Evolutionary conservation across 768 basidiomycete genomes (phyloP).

Genomic region (Flagelloscypha sp.): DNA sequence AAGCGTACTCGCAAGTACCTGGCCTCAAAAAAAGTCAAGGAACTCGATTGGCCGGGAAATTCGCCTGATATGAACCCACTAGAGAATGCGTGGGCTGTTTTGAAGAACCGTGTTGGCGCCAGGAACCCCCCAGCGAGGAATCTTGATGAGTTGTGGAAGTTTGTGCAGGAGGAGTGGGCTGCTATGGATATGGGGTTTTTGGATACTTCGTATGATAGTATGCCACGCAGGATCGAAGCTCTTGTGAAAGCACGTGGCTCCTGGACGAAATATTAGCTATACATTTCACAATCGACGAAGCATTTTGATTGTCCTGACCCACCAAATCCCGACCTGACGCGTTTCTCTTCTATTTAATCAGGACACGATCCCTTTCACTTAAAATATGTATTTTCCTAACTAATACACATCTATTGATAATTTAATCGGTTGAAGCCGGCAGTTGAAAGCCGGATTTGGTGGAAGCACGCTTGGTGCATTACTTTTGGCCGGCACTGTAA

Average conservation of each 20-base stretch:
- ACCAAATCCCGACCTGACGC: no score
- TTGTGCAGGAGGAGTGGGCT: slow-evolving; percentile 22
- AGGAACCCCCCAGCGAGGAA: slow-evolving; percentile 9
- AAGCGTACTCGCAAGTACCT: slow-evolving; percentile 10
- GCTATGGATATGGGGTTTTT: slow-evolving; percentile 9
- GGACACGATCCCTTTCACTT: no score
- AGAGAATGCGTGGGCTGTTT: slow-evolving; percentile 18
- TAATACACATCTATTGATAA: no score
- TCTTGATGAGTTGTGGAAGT: slow-evolving; percentile 16
- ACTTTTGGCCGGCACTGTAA: no score
- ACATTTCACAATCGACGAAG: no score
- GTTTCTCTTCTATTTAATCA: no score
- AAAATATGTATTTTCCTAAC: no score
- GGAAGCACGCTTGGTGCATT: no score
- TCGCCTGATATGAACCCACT: slow-evolving; percentile 24
- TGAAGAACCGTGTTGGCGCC: slow-evolving; percentile 11
- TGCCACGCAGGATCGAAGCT: slow-evolving; percentile 13
- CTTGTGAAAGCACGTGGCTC: slow-evolving; percentile 14
- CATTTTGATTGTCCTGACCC: no score
- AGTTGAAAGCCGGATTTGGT: no score
- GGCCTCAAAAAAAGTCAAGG: slow-evolving; percentile 6
- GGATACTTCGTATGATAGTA: slow-evolving; percentile 10
- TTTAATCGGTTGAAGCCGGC: no score
- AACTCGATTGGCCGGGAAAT: slow-evolving; percentile 16
- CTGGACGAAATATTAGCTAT: slow-evolving; percentile 21